phyloP scores from a whole-genome alignment of 2,329 filamentous ascomycete species.

The Lizonia empirigonia region DNA sequence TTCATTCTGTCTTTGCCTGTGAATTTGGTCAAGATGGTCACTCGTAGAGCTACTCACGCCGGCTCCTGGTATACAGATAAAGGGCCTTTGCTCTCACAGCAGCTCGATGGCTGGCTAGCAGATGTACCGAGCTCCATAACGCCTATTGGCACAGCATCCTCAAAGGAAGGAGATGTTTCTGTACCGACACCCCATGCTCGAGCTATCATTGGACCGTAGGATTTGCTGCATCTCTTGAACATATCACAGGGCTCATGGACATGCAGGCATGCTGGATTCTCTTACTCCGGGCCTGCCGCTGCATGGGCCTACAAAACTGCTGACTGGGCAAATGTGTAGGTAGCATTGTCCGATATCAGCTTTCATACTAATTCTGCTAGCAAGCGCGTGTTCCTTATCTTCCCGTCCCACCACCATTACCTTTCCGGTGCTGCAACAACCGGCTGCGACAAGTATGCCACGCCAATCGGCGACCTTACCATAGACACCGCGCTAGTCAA shows the following conservation, averaged over 20 bases:
- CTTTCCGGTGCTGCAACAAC: constrained; percentile 79
- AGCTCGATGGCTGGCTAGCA: constrained; percentile 78
- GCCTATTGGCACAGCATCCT: constrained; percentile 58
- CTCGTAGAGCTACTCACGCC: constrained; percentile 73
- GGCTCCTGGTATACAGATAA: constrained; percentile 83
- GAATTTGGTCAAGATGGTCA: constrained; percentile 32
- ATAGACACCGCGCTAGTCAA: constrained; percentile 67
- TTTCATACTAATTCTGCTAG: constrained; percentile 45
- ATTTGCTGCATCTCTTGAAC: constrained; percentile 7
- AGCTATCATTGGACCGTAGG: constrained; percentile 92
- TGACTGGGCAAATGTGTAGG: constrained; percentile 76
- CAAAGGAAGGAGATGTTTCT: constrained; percentile 44
- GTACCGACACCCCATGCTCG: constrained; percentile 77
- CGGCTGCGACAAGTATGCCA: constrained; percentile 71
- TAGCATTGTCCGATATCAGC: not conserved
- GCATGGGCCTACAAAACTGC: constrained; percentile 93
- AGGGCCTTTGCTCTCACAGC: constrained; percentile 61
- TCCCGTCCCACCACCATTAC: constrained; percentile 88
- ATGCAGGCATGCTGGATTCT: constrained; percentile 86
- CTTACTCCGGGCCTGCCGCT: constrained; percentile 87
- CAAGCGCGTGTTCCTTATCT: constrained; percentile 89
- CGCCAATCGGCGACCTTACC: constrained; percentile 72
- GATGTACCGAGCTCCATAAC: constrained; percentile 71
- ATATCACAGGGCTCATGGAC: constrained; percentile 35
- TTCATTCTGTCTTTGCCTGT: not conserved